Evolutionary conservation across 352 stramenopile genomes (phyloP).

Genomic region (Blastocystis hominis): DNA sequence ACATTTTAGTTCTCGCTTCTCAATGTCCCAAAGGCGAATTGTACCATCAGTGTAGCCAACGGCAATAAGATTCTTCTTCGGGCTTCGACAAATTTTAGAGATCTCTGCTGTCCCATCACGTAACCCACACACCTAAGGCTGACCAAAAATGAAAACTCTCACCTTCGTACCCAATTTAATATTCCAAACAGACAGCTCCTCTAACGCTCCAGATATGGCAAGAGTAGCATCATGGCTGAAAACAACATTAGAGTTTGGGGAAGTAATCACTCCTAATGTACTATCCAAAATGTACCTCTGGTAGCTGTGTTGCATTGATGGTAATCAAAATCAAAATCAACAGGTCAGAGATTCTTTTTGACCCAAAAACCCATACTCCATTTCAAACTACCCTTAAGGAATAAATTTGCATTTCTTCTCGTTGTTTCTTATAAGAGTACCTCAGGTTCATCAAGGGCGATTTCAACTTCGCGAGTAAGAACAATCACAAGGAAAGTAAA

Average conservation of each 20-base stretch:
- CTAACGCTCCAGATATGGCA: slow-evolving; percentile 74
- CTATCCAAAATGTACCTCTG: slow-evolving; percentile 74
- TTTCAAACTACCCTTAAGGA: background rate
- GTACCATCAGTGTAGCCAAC: slow-evolving; percentile 58
- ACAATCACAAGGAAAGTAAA: too few relatives aligned
- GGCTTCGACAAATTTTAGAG: slow-evolving; percentile 17
- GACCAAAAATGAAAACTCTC: background rate
- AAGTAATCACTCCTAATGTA: slow-evolving; percentile 79
- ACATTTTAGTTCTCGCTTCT: slow-evolving; percentile 38
- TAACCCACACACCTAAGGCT: slow-evolving; percentile 9
- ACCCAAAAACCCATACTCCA: background rate
- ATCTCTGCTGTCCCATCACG: slow-evolving; percentile 5
- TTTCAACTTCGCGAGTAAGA: too few relatives aligned
- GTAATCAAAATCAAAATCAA: background rate
- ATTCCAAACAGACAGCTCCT: slow-evolving; percentile 82
- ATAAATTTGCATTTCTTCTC: too few relatives aligned
- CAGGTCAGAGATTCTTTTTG: background rate
- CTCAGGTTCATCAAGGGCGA: too few relatives aligned
- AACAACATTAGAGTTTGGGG: slow-evolving; percentile 75
- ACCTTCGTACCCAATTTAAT: slow-evolving; percentile 65
- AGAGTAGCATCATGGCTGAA: slow-evolving; percentile 75
- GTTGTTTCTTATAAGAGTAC: too few relatives aligned
- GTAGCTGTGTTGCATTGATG: slow-evolving; percentile 45
- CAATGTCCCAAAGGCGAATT: slow-evolving; percentile 60
- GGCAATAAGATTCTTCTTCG: slow-evolving; percentile 41